Percentiles rank a stretch among this genome's conserved stretches.
These are phyloP conservation scores for Cordyceps pruinosa DNA, from an alignment of 2,329 filamentous ascomycete species.

Conservation along the genomic window DNA sequence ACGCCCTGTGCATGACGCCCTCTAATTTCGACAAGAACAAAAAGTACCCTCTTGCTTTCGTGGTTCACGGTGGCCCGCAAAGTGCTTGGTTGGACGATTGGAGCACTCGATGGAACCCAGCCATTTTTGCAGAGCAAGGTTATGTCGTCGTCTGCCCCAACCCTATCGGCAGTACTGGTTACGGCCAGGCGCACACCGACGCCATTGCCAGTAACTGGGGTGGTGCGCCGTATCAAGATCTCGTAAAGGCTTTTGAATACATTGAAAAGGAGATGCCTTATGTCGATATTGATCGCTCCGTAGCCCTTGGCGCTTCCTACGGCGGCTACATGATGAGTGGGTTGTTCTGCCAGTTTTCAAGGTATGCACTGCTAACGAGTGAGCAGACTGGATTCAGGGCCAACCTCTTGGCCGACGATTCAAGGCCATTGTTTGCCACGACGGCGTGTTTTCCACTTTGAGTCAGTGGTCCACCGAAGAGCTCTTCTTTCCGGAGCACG, in stretches of 20 bases:
- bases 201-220: slow-evolving; percentile 79
- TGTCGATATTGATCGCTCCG: slow-evolving; percentile 61
- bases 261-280: slow-evolving; percentile 59
- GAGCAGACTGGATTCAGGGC: slow-evolving; percentile 77
- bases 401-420: slow-evolving; percentile 76
- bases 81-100: slow-evolving; percentile 68
- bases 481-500: slow-evolving; percentile 63
- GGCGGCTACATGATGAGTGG: slow-evolving; percentile 69
- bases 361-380: neutral
- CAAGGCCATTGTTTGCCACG: slow-evolving; percentile 81
- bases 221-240: slow-evolving; percentile 73
- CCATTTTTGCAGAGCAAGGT: slow-evolving; percentile 79
- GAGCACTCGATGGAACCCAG: slow-evolving; percentile 81
- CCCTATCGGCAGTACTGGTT: slow-evolving; percentile 76
- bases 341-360: slow-evolving; percentile 18
- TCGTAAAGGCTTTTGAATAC: slow-evolving; percentile 71
- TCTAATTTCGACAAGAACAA: slow-evolving; percentile 60
- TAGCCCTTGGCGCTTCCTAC: slow-evolving; percentile 69
- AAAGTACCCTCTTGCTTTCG: slow-evolving; percentile 71
- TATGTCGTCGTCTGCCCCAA: slow-evolving; percentile 79
- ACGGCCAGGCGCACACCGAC: slow-evolving; percentile 70
- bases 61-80: slow-evolving; percentile 81
- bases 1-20: slow-evolving; percentile 60
- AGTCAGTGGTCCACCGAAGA: slow-evolving; percentile 60
- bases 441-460: slow-evolving; percentile 72